Percentiles rank a stretch among this genome's conserved stretches.
Conservation (phyloP, 129 eudicot genomes). For the Saposhnikovia divaricata region DNA sequence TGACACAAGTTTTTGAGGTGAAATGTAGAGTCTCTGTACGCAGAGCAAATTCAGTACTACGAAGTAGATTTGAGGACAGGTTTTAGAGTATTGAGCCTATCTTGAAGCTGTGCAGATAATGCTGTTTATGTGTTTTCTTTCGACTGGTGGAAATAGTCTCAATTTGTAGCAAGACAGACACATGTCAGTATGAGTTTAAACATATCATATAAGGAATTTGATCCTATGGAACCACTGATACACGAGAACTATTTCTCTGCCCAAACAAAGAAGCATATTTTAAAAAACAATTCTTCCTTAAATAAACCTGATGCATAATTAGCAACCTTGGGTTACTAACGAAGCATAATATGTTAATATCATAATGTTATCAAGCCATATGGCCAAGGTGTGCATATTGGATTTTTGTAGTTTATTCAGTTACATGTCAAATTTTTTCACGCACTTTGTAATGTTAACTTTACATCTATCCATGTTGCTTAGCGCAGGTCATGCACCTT, state of each 20-base stretch:
- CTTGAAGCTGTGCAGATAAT: background rate
- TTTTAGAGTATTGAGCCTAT: background rate
- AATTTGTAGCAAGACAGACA: background rate
- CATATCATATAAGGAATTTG: background rate
- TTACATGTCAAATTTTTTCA: background rate
- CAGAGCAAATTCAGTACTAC: background rate
- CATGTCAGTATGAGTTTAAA: background rate
- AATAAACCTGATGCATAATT: background rate
- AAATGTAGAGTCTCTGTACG: background rate
- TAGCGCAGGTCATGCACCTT: constrained; percentile 83
- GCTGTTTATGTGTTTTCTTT: background rate
- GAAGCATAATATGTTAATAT: background rate
- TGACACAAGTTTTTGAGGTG: background rate
- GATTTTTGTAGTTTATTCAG: background rate
- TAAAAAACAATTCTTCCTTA: background rate
- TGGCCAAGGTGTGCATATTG: background rate
- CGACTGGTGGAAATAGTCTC: background rate
- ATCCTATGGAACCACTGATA: background rate
- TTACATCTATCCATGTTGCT: constrained; percentile 2
- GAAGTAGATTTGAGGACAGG: background rate
- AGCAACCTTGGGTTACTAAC: background rate
- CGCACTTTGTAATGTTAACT: background rate
- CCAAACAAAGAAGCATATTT: background rate
- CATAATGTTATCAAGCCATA: background rate
- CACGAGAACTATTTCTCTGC: background rate